Conservation (phyloP, 2,329 filamentous ascomycete genomes). For the Sporothrix schenckii region DNA sequence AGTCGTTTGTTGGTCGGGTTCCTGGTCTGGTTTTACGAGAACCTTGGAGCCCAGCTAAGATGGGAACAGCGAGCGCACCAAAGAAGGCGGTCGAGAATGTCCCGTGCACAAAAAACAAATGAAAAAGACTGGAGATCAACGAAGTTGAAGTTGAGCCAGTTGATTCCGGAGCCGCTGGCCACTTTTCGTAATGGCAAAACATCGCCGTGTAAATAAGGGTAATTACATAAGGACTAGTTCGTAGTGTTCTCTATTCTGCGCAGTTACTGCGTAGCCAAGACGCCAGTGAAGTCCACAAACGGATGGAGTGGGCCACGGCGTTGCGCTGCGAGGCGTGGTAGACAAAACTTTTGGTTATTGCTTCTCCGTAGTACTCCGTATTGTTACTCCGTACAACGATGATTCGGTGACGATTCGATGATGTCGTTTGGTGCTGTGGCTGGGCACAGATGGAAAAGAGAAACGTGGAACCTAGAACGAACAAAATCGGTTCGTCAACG, state of each 20-base stretch:
- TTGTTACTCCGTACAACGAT: not conserved
- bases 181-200: not conserved
- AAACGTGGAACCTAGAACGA: slow-evolving; percentile 7
- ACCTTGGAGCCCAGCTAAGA: not conserved
- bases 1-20: not conserved
- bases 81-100: not conserved
- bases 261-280: slow-evolving; percentile 22
- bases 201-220: slow-evolving; percentile 1
- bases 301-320: not conserved
- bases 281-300: not conserved
- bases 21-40: slow-evolving; percentile 10
- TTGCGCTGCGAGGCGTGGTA: too few relatives aligned
- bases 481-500: not conserved
- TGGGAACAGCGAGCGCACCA: not conserved
- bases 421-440: not conserved
- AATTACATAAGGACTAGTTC: too few relatives aligned
- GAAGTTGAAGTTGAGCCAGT: slow-evolving; percentile 1
- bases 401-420: not conserved
- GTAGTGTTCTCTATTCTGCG: slow-evolving; percentile 25
- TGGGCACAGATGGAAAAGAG: not conserved
- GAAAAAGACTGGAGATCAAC: slow-evolving; percentile 15
- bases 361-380: slow-evolving; percentile 8
- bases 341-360: not conserved
- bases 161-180: slow-evolving; percentile 14
- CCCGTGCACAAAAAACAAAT: not conserved